Evolutionary conservation across 1,139 yeast species (phyloP).

Genomic region (Blastobotrys capitulatus): DNA sequence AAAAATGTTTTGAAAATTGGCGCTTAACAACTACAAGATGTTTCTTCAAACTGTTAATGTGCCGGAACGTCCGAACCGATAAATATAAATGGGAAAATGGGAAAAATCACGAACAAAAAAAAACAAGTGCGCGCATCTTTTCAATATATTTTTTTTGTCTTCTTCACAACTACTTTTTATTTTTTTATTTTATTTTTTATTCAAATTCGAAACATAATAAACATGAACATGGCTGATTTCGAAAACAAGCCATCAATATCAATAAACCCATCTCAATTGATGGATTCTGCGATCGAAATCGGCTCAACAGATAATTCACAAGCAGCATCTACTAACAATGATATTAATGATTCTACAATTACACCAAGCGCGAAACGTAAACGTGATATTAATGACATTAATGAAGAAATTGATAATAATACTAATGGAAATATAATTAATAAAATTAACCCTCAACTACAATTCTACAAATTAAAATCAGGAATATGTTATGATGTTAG

Average conservation of each 20-base stretch:
- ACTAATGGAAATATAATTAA: neutral
- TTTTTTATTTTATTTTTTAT: neutral
- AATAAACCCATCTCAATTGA: neutral
- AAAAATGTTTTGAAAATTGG: too few species aligned
- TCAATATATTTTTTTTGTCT: neutral
- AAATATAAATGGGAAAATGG: too few species aligned
- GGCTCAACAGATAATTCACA: neutral
- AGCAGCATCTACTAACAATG: too few species aligned
- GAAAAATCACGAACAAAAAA: neutral
- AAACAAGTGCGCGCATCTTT: neutral
- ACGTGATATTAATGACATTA: conserved; percentile 4
- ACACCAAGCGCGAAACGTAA: conserved; percentile 9
- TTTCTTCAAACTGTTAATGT: too few species aligned
- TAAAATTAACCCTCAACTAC: conserved; percentile 7
- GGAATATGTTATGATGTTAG: conserved; percentile 95
- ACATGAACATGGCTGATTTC: conserved; percentile 5
- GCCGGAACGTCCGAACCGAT: too few species aligned
- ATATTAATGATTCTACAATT: too few species aligned
- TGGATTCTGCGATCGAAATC: neutral
- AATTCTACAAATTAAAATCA: conserved; percentile 44
- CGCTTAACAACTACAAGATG: too few species aligned
- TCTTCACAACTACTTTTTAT: neutral
- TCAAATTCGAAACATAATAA: too few species aligned
- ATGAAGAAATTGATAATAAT: neutral
- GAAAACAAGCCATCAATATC: conserved; percentile 6